Base-by-base conservation (phyloP, 192 early-diverging fungal species). In the Coemansia sp. region DNA sequence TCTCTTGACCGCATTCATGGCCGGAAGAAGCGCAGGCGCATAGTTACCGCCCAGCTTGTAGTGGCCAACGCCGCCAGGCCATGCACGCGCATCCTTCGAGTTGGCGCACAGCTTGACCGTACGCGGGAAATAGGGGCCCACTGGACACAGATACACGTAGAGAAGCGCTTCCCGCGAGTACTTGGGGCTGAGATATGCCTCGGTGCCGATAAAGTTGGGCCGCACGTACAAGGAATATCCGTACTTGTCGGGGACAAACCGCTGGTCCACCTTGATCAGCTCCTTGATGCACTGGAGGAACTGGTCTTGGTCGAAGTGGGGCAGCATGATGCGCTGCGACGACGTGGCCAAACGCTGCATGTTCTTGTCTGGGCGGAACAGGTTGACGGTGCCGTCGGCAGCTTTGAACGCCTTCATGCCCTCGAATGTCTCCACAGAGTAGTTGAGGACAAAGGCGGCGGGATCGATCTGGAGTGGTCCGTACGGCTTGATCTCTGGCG, bases 351-450 rank as follows among this genome's bases (percentile, higher is more conserved):
- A 84, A 21, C 97, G 89, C 76, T 87, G 84, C 95, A 99, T 95
- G 88, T 99, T 99, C 91, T 95, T 94, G 48, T 95, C 90, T 4
- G 97, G 97, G 35, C 97, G 87, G 88, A 99, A 99, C 62, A 99
- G 80, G 62, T 95, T 89, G 66, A 95, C 90, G 34, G 89, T 92
- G 33, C 95, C 94, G 6, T 93, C 69, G 58, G 89, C 90, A 63
- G 95, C 93, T 71, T 94, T 94, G 86, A 94, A 98, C 34, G 94
- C 93, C 81, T 94, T 94, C 83, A 92, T 87, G 35, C 94, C 92
- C 83, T 97, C 97, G 66, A 99, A 97, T 62, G 94, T 95, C 87
- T 94, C 91, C 18, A 96, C 83, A 1, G 89, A 90, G 77, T 99
- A 99, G 80, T 99, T 95, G 66, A 99, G 94, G 8, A 96, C 97